Evolutionary conservation across 371 early-diverging fungal species (phyloP), one percentile per base, ranked within the genome.

Genomic region (Mortierella sp.): DNA sequence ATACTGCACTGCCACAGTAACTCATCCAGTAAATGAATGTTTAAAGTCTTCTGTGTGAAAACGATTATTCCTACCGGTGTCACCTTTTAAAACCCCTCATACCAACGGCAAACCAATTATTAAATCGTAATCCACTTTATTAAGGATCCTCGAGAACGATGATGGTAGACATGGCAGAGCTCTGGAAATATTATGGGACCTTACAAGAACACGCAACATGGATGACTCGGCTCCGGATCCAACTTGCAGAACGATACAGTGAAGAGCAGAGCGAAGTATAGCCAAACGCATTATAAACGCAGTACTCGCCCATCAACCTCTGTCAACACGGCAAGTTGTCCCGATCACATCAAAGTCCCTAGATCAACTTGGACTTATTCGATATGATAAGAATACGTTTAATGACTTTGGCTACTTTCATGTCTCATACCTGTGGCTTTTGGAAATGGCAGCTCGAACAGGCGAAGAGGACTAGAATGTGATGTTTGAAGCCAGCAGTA

Each of bases 21-120:
- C 61, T 35, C 22, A 29, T 32, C 68, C 61, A 12, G 47, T 64
- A 17, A 60, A 64, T 19, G 63, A 53, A 60, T 49, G 60, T n/a
- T n/a, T n/a, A n/a, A n/a, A n/a, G 22, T 37, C 35, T 35, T 59
- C 67, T 45, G 32, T 43, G 47, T 31, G 51, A 51, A 51, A 26
- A 26, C 51, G 51, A 0, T 22, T 51, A 0, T 26, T 23, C 10
- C 13, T 51, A 2, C 51, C 51, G 8, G 51, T 51, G 26, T 0
- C 22, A 0, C 51, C 22, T 4, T 26, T 51, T 1, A 22, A 0
- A 51, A 51, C 28, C 5, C 51, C 51, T 7, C 5, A n/a, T n/a
- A n/a, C n/a, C n/a, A n/a, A n/a, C n/a, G n/a, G 28, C 17, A 0
- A 5, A 13, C 51, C 51, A 9, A 26, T 51, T 3, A 26, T 51